Base-by-base conservation (phyloP, 2,329 filamentous ascomycete genomes). In the Alternaria triticimaculans region DNA sequence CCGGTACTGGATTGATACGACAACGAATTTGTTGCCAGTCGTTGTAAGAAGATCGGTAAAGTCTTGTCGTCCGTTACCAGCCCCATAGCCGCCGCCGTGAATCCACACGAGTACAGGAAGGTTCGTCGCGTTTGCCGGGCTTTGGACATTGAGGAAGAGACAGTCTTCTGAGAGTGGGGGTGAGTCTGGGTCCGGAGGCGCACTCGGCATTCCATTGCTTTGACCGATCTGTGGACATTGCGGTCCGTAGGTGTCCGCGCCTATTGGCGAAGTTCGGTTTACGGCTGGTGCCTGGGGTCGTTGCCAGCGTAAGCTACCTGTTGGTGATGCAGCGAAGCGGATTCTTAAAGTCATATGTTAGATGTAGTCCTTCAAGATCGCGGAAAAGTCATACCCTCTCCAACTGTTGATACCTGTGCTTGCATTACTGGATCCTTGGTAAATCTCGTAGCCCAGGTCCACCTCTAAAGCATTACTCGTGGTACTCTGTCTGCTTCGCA, bases 1-100 rank as follows among this genome's bases (percentile, higher is more conserved):
- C 50, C 85, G 72, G 65, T 87, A 87, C 64, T 87, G 83, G 46
- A 87, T 84, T 4, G 80, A 74, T 15, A 87, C 83, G 6, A 73
- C 79, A 30, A 87, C 72, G 55, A 87, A 86, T 4, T 73, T 76
- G 60, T 85, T 82, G 12, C 80, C 74, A 59, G 84, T 85, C 0
- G 80, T 80, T 30, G 82, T 82, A 46, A 86, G 83, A 12, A 83
- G 70, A 0, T 72, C 30, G 10, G 75, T 75, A 7, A 82, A 60
- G 54, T 84, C 81, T 37, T 80, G 68, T 5, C 65, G 65, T 0
- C 79, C 84, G 66, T 75, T 72, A 26, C 76, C 82, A 53, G 58
- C 64, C 25, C 76, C 82, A 70, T 81, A 81, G 1, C 79, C 77
- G 15, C 75, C 72, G 6, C 76, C 67, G 48, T 70, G 67, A 28